Base-by-base conservation (phyloP, 2,329 filamentous ascomycete genomes). In the Colletotrichum phormii region DNA sequence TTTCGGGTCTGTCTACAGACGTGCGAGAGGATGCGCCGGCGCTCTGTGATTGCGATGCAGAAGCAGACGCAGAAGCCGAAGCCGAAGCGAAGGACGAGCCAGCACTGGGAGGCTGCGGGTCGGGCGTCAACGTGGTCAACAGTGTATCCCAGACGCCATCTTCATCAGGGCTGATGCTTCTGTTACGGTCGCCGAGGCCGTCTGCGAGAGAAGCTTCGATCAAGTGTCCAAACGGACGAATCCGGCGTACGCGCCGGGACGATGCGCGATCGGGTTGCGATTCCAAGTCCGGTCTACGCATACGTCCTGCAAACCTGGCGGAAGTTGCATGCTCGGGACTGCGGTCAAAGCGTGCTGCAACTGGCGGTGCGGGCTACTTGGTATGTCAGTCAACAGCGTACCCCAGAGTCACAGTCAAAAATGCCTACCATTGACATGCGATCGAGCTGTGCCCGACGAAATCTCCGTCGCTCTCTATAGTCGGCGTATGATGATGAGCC, bases 11-110 rank as follows among this genome's bases (percentile, higher is more conserved):
- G 2, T 82, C 86, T 60, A 86, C 84, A 33, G 84, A 86, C 2
- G 86, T 88, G 72, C 83, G 83, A 24, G 86, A 85, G 0, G 89
- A 88, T 57, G 79, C 78, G 1, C 80, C 83, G 2, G 82, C 81
- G 65, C 79, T 83, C 73, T 86, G 86, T 0, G 87, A 85, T 4
- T 76, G 75, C 18, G 70, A 74, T 13, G 80, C 79, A 3, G 79
- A 79, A 4, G 82, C 82, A 0, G 88, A 88, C 13, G 85, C 85
- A 51, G 87, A 86, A 4, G 88, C 85, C n/a, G 85, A 85, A 1
- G 87, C 87, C 11, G 94, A 95, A 0, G 92, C 89, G 80, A 98
- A 98, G 0, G 95, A 98, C 1, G 95, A 95, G 35, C 93, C 91
- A 2, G 91, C 89, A 77, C 93, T 97, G 0, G 95, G 94, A 3